These are phyloP conservation scores for Cladosporium sp. DNA, from an alignment of 2,329 filamentous ascomycete species.

Conservation along the genomic window DNA sequence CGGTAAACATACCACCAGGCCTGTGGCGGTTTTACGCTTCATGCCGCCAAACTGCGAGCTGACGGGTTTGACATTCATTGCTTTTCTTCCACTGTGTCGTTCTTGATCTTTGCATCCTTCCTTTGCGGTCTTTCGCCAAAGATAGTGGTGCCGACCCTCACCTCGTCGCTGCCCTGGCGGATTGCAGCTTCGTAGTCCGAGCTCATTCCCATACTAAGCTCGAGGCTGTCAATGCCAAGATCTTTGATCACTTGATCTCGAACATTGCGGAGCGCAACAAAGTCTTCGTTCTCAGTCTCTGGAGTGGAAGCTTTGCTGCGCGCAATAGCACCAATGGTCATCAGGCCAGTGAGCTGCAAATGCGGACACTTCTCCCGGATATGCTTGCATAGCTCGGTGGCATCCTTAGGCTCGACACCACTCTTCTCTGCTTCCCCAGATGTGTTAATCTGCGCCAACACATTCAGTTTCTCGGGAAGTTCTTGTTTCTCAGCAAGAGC, in stretches of 20 bases:
- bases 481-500: conserved; percentile 46
- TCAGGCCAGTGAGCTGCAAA: conserved; percentile 73
- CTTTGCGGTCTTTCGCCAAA: conserved; percentile 80
- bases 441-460: conserved; percentile 95
- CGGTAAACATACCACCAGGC: too few species aligned
- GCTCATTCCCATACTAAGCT: conserved; percentile 99
- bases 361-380: conserved; percentile 68
- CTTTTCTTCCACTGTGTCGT: conserved; percentile 19
- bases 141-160: conserved; percentile 88
- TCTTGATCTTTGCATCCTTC: conserved; percentile 67
- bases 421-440: conserved; percentile 83
- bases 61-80: background rate
- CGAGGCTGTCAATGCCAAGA: conserved; percentile 58
- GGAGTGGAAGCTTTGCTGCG: conserved; percentile 66
- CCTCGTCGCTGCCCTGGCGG: conserved; percentile 76
- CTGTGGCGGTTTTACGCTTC: too few species aligned
- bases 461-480: conserved; percentile 48
- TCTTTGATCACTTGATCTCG: conserved; percentile 65
- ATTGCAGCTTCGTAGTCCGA: conserved; percentile 91
- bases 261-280: conserved; percentile 63
- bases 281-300: conserved; percentile 90
- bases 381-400: conserved; percentile 62
- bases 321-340: conserved; percentile 97
- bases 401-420: conserved; percentile 65
- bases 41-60: too few species aligned